Evolutionary conservation across 805 yeast genomes (phyloP).

Genomic region (Lachancea nothofagi): DNA sequence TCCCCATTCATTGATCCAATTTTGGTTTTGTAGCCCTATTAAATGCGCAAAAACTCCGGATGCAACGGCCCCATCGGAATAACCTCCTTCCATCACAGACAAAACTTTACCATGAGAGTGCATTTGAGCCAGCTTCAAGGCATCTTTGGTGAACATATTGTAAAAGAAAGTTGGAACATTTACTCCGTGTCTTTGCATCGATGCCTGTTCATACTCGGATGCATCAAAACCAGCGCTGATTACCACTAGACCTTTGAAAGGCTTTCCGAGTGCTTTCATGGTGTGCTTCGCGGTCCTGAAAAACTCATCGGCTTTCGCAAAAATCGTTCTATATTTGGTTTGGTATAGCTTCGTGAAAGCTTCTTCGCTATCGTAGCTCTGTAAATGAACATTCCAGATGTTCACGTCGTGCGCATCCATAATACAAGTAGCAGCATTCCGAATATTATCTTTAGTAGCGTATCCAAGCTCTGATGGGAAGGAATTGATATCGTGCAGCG

Average conservation of each 20-base stretch:
- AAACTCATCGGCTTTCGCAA: conserved; percentile 63
- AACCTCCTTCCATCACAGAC: conserved; percentile 80
- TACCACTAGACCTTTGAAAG: conserved; percentile 55
- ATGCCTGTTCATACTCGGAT: conserved; percentile 71
- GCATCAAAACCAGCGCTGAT: conserved; percentile 88
- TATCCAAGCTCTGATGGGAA: conserved; percentile 78
- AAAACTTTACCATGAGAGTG: conserved; percentile 57
- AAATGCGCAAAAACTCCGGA: conserved; percentile 78
- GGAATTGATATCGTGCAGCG: conserved; percentile 79
- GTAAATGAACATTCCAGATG: conserved; percentile 80
- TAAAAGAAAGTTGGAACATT: conserved; percentile 79
- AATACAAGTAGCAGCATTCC: conserved; percentile 73
- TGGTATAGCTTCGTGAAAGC: conserved; percentile 62
- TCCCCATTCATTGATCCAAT: conserved; percentile 65
- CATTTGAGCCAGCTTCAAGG: conserved; percentile 59
- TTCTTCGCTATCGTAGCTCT: conserved; percentile 55
- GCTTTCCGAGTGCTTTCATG: conserved; percentile 37
- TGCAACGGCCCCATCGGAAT: conserved; percentile 72
- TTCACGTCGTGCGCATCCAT: conserved; percentile 69
- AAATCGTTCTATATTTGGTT: conserved; percentile 52
- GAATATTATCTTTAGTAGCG: conserved; percentile 64
- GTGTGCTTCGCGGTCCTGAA: conserved; percentile 44
- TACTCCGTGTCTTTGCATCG: conserved; percentile 80
- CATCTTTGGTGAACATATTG: conserved; percentile 65
- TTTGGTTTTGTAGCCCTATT: conserved; percentile 55